Evolutionary conservation across 306 rosid genomes (phyloP), one percentile per base, ranked within the genome.

Genomic region (Castanea crenata): DNA sequence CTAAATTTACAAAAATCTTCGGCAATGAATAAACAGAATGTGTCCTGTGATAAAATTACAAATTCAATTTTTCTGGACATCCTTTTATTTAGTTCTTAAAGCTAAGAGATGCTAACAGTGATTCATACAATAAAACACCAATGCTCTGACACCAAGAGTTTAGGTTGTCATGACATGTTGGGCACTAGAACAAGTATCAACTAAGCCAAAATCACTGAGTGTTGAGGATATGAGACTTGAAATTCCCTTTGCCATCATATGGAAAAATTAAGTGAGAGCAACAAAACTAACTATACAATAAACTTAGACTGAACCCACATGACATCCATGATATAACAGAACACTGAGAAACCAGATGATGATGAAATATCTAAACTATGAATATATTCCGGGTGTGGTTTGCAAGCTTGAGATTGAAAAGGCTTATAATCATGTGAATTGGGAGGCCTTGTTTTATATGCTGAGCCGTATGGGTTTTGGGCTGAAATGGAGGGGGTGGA

Each of bases 1-100:
- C 51, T 7, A 64, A 59, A 69, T 49, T 35, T 52, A 51, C 25
- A 68, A 62, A 44, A 76, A 67, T 35, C 55, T 52, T 41, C 58
- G 20, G 46, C 54, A 62, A 12, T 65, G 49, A 74, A 81, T 67
- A 67, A 76, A 46, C 31, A 73, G 25, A 71, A 82, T 16, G 58
- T 56, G 67, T 34, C 15, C 72, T 9, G 12, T 1, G 52, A 67
- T 8, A 19, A 67, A 9, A 19, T 18, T 35, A 18, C 18, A 29
- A 35, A 67, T 52, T 67, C 15, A 6, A 63, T 63, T 29, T 63
- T 63, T 16, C 5, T 63, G 12, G 41, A 63, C n/a, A 29, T 63
- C 69, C 31, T 14, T 63, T 63, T 63, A 63, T 12, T 14, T 13
- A 29, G 69, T 63, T 32, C 6, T 3, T 23, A n/a, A n/a, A 67